phyloP scores from a whole-genome alignment of 208 protist genomes.

The Crithidia fasciculata region DNA sequence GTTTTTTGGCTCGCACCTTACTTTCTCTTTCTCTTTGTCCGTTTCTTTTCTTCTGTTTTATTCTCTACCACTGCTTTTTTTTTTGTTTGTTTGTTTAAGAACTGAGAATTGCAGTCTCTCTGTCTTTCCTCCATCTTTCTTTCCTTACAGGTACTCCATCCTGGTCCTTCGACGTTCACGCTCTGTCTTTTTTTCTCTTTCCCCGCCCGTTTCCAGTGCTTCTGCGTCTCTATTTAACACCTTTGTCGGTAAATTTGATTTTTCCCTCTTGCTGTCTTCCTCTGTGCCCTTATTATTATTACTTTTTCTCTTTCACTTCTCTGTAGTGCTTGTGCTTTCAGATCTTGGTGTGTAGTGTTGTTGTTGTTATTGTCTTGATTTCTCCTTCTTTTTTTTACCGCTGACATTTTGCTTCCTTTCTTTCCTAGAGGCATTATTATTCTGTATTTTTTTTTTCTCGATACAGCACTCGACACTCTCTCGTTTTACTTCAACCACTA shows the following conservation, averaged over 20 bases:
- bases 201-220: too few relatives aligned
- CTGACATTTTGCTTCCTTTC: not conserved
- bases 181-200: too few relatives aligned
- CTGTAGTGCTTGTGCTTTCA: too few relatives aligned
- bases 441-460: not conserved
- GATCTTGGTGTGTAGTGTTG: too few relatives aligned
- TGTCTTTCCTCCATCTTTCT: not conserved
- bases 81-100: not conserved
- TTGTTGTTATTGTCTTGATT: too few relatives aligned
- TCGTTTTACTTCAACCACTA: not conserved
- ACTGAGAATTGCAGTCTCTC: not conserved
- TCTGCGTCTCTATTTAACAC: too few relatives aligned
- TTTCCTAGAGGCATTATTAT: not conserved
- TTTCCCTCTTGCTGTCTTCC: too few relatives aligned
- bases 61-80: not conserved
- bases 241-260: too few relatives aligned
- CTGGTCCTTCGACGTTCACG: too few relatives aligned
- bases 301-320: too few relatives aligned
- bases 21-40: not conserved
- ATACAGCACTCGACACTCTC: not conserved
- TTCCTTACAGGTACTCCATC: not conserved
- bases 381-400: too few relatives aligned
- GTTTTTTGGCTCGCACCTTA: not conserved
- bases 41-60: not conserved
- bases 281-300: too few relatives aligned